Base-by-base conservation (phyloP, 306 rosid genomes). In the Acmispon strigosus region DNA sequence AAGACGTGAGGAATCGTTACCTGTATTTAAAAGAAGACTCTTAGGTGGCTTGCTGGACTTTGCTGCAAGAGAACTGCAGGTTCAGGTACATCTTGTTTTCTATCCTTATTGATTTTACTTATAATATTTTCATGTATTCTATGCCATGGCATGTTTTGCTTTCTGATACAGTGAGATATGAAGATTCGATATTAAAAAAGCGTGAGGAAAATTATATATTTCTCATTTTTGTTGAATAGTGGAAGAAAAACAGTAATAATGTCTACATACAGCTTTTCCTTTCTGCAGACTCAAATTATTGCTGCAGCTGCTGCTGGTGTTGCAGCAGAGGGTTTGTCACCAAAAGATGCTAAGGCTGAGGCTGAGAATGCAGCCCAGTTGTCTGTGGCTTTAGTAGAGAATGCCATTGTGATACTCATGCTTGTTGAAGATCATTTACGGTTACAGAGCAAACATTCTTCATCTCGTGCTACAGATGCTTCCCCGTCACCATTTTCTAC, bases 351-450 rank as follows among this genome's bases (percentile, higher is more conserved):
- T 12, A 94, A 79, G 86, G 92, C 84, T 51, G 99, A 91, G 87
- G 92, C 99, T 63, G 96, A 94, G 62, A 89, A 85, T 85, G 96
- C 96, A 73, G 97, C 99, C 32, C 99, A 94, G 69, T 92, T 91
- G 76, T 94, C 99, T 41, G 99, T 94, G 70, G 97, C 99, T 66
- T 83, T 94, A 64, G 99, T 94, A 48, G 99, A 94, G 87, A 94
- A 94, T 84, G 95, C 99, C 48, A 94, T 94, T 73, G 99, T 94
- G 76, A 91, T 87, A 78, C 86, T 94, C 74, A 94, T 94, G 99
- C 99, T 94, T 68, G 99, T 89, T 62, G 99, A 94, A 96, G 99
- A 94, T 84, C 99, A 94, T 86, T 83, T 94, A 77, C 92, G 99
- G 57, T 69, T 87, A 72, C 99, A 91, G 66, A 80, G 96, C 81